A percentile compares a stretch with the other conserved stretches of the same genome.
Evolutionary conservation across 371 early-diverging fungal genomes (phyloP).

Genomic region (Basidiobolus heterosporus): DNA sequence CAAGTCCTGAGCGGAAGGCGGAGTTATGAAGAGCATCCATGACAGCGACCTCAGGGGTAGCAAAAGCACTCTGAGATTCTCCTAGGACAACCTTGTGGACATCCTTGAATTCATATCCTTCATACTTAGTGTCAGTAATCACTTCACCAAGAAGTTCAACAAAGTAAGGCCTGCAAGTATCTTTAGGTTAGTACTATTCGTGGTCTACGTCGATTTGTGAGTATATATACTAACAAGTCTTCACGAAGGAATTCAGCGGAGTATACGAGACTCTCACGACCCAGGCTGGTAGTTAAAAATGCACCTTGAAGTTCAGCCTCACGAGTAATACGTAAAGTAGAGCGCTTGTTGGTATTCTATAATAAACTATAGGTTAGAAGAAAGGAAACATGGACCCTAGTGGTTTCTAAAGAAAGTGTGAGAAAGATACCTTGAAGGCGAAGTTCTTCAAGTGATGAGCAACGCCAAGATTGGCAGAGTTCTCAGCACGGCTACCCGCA

Average conservation of each 20-base stretch:
- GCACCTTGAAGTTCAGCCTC: conserved; percentile 89
- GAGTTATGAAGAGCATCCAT: conserved; percentile 71
- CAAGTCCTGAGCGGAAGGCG: conserved; percentile 88
- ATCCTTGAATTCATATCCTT: conserved; percentile 73
- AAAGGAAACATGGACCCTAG: background rate
- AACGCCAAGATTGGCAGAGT: conserved; percentile 47
- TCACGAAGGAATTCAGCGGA: conserved; percentile 79
- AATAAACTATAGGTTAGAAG: background rate
- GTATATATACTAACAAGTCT: conserved; percentile 56
- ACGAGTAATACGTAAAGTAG: conserved; percentile 73
- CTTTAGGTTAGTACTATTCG: conserved; percentile 2
- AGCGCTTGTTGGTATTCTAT: conserved; percentile 65
- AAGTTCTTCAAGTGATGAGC: conserved; percentile 83
- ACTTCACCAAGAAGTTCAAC: conserved; percentile 67
- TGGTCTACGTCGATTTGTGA: background rate
- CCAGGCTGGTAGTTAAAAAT: conserved; percentile 56
- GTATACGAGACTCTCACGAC: conserved; percentile 70
- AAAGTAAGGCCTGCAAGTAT: conserved; percentile 57
- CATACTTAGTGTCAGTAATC: conserved; percentile 59
- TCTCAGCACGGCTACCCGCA: conserved; percentile 79
- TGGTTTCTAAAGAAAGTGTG: background rate
- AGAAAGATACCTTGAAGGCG: conserved; percentile 67
- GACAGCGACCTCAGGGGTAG: conserved; percentile 44
- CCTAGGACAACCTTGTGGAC: conserved; percentile 43
- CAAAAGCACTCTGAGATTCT: conserved; percentile 50